Base-by-base conservation (phyloP, 495 filamentous ascomycete genomes). In the Penicillium soppii region DNA sequence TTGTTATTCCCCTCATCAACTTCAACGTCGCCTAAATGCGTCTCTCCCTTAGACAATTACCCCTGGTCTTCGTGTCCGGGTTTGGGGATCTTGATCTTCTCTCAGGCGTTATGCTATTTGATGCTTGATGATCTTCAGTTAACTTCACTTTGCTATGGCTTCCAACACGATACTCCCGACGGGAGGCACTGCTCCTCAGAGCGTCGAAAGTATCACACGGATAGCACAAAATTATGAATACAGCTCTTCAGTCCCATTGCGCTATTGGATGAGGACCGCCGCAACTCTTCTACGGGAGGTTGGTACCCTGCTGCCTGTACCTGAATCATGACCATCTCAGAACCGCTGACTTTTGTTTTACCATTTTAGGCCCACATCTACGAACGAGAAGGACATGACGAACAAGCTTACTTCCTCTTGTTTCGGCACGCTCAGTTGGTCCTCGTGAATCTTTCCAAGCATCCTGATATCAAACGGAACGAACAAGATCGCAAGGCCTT, bases 391-490 rank as follows among this genome's bases (percentile, higher is more conserved):
- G 85, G 87, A 48, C 88, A 95, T 70, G 78, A 90, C 40, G 81
- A 92, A 50, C 88, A 92, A 62, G 86, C 92, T 2, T 98, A 94
- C 70, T 74, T 97, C 19, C 75, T 97, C 15, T 78, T 95, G 7
- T 86, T 91, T 53, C 84, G 94, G 63, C 90, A 92, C 69, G 86
- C 88, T 9, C 78, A 80, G 40, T 79, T 97, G 6, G 76, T 89
- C 4, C 71, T 86, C 23, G 73, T 84, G 2, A 73, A 81, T 33
- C 74, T 91, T 12, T 70, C 75, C 1, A 71, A 61, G 1, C 88
- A 90, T 58, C 86, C 87, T 1, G 71, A 80, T 29, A 71, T 73
- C 7, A 25, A 32, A 13, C 76, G 71, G 32, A 66, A 76, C 13
- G 73, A 70, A 5, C 67, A 75, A 36, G 78, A 82, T 47, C 71